Evolutionary conservation across 305 asterid genomes (phyloP), one percentile per base, ranked within the genome.

Genomic region (Withania somnifera): DNA sequence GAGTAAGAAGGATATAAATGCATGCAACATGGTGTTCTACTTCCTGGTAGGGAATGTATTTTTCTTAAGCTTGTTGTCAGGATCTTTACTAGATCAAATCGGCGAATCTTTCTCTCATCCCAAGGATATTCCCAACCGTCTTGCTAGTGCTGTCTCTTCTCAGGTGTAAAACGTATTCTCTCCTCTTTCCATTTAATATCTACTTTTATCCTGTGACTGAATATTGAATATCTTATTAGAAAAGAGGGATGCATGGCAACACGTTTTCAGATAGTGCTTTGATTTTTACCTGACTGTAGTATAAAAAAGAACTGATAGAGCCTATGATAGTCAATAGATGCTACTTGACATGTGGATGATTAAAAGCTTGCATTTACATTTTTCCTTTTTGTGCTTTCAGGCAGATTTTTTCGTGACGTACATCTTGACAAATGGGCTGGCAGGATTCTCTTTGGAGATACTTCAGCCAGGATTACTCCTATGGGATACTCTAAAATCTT

Each of bases 391-490:
- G 64, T 68, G 30, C 56, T 14, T 77, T 57, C 91, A 95, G 98
- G 97, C 96, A 56, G 97, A 93, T 88, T 94, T 95, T 86, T 95
- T 95, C 86, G 83, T 90, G 93, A 93, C 99, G 4, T 93, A 94
- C 88, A 93, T 95, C 85, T 84, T 94, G 85, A 94, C 98, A 17
- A 95, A 92, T 79, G 97, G 99, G 84, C 88, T 95, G 61, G 89
- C 91, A 0, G 97, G 99, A 75, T 95, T 95, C 88, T 93, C 98
- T 57, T 87, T 95, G 82, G 99, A 95, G 91, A 87, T 92, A 85
- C 97, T 95, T 83, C 99, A 95, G 88, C 97, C 99, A 42, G 99
- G 97, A 76, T 90, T 95, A 83, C 93, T 94, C 26, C 82, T 88
- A 0, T 92, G 96, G 99, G 97, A 95, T 83, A 80, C 87, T n/a